Percentiles rank a stretch among this genome's conserved stretches.
phyloP scores from a whole-genome alignment of 352 stramenopile species.

The Pythium rhizo-oryzae region DNA sequence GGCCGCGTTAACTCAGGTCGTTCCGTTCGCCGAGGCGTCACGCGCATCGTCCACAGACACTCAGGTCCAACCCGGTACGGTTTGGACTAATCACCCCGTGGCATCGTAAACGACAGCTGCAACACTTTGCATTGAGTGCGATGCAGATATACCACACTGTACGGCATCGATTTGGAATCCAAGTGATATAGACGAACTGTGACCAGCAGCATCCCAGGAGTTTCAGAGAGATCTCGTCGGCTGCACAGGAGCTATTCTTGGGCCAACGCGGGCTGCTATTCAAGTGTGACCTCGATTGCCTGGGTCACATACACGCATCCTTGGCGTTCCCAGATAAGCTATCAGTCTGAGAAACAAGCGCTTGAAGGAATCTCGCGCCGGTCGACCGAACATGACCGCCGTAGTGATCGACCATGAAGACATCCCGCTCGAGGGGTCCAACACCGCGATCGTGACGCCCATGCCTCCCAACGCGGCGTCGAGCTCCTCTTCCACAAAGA shows the following conservation, averaged over 20 bases:
- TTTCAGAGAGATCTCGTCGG: background rate
- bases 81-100: no score
- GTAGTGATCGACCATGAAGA: constrained; percentile 31
- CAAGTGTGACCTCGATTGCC: background rate
- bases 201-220: background rate
- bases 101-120: no score
- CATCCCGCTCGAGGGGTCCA: constrained; percentile 24
- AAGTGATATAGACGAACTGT: background rate
- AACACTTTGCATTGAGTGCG: background rate
- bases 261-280: no score
- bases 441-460: constrained; percentile 15
- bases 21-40: background rate
- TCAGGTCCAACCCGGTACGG: no score
- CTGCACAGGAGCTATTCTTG: background rate
- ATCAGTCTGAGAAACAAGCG: constrained; percentile 1
- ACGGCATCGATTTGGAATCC: background rate
- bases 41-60: no score
- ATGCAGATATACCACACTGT: no score
- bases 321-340: background rate
- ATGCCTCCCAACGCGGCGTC: constrained; percentile 1
- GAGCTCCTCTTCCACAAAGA: background rate
- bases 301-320: background rate
- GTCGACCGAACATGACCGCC: constrained; percentile 19
- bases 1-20: background rate
- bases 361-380: background rate